A percentile compares a stretch with the other conserved stretches of the same genome.
phyloP scores from a whole-genome alignment of 2,329 filamentous ascomycete species.

The Epicoccum nigrum region DNA sequence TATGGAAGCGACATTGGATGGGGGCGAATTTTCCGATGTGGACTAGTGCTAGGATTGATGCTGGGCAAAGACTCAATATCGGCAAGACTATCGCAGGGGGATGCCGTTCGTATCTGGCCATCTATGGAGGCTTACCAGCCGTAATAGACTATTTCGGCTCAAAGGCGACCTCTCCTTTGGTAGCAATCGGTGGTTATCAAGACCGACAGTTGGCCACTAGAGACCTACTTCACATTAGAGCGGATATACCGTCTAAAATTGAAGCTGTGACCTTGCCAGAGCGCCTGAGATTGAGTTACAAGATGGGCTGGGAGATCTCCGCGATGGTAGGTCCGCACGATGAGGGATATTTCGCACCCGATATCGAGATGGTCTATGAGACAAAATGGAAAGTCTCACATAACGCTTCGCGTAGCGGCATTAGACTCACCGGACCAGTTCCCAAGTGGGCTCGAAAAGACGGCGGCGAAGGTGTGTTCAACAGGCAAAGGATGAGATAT shows the following conservation, averaged over 20 bases:
- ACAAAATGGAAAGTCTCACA: constrained; percentile 67
- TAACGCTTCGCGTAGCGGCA: constrained; percentile 65
- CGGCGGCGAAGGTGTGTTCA: constrained; percentile 69
- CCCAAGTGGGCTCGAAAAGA: constrained; percentile 64
- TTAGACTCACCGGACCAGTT: constrained; percentile 64
- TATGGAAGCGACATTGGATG: constrained; percentile 60
- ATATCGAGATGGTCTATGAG: constrained; percentile 63
- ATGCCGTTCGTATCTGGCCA: constrained; percentile 64
- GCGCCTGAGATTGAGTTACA: constrained; percentile 56
- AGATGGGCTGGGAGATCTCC: constrained; percentile 58
- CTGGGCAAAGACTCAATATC: constrained; percentile 61
- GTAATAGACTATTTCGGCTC: constrained; percentile 64
- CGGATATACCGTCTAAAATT: constrained; percentile 45
- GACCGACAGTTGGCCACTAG: constrained; percentile 62
- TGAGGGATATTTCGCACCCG: constrained; percentile 57
- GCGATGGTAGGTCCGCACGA: constrained; percentile 64
- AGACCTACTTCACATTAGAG: constrained; percentile 57
- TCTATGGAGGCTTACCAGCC: constrained; percentile 60
- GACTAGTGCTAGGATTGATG: constrained; percentile 57
- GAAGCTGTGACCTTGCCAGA: constrained; percentile 50
- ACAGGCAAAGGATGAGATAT: no score
- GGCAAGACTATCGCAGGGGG: constrained; percentile 60
- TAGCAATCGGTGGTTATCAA: constrained; percentile 66
- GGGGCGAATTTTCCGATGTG: constrained; percentile 60
- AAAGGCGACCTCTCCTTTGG: constrained; percentile 64